A percentile compares a stretch with the other conserved stretches of the same genome.
phyloP scores from a whole-genome alignment of 306 rosid species.

The Albizia julibrissin region DNA sequence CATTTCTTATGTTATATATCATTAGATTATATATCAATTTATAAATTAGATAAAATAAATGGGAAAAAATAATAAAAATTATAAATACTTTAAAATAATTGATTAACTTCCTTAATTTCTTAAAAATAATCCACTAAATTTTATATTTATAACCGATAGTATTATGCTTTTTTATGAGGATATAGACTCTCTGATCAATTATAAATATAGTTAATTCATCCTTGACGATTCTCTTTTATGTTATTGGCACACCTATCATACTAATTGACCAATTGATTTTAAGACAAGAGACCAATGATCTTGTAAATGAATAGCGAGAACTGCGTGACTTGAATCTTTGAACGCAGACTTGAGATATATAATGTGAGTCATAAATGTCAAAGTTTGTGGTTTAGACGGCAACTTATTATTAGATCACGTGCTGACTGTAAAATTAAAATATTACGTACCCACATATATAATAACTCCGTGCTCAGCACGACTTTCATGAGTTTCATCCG shows the following conservation, averaged over 20 bases:
- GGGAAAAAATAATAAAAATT: too few species aligned
- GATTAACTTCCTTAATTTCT: too few species aligned
- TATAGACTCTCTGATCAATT: neutral
- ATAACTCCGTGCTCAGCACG: neutral
- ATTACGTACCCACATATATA: neutral
- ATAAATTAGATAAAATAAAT: too few species aligned
- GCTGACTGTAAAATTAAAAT: neutral
- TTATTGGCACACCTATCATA: neutral
- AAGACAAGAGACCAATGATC: neutral
- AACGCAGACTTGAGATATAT: neutral
- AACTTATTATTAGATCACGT: neutral
- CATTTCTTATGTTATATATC: rapidly evolving
- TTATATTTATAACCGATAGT: too few species aligned
- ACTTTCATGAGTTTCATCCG: too few species aligned
- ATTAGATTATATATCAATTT: too few species aligned
- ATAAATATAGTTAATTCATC: neutral
- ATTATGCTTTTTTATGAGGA: neutral
- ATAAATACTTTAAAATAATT: too few species aligned
- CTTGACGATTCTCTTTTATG: neutral
- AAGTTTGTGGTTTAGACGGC: neutral
- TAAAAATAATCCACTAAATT: rapidly evolving
- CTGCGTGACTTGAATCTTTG: too few species aligned
- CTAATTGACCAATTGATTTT: neutral
- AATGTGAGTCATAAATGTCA: neutral
- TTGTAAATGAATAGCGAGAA: too few species aligned